Conservation (phyloP, 139 green algal genomes). For the Picochlorum sp. region DNA sequence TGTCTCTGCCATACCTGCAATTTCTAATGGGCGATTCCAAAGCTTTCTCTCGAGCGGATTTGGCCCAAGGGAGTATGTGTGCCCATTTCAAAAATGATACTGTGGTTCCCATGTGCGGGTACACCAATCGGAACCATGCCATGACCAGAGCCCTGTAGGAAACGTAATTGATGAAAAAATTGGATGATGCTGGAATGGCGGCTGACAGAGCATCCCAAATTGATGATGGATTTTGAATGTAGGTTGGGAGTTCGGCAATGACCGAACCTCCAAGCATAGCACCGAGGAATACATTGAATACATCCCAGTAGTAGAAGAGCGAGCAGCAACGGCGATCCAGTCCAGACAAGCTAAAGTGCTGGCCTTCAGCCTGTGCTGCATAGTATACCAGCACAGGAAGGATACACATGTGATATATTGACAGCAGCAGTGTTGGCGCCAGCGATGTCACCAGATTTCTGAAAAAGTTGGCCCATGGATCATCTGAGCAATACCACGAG, state of each 20-base stretch:
- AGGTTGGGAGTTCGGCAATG: conserved; percentile 32
- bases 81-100: conserved; percentile 14
- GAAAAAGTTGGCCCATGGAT: conserved; percentile 21
- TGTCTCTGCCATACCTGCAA: conserved; percentile 36
- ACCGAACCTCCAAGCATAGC: conserved; percentile 47
- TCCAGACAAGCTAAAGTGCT: conserved; percentile 18
- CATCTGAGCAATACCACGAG: conserved; percentile 52
- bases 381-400: conserved; percentile 62
- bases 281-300: conserved; percentile 57
- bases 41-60: conserved; percentile 31
- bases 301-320: conserved; percentile 49
- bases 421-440: conserved; percentile 63
- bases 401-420: conserved; percentile 71
- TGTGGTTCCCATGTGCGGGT: conserved; percentile 26
- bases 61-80: conserved; percentile 21
- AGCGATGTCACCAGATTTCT: conserved; percentile 57
- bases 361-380: conserved; percentile 38
- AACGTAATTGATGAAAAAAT: conserved; percentile 84
- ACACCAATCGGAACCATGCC: conserved; percentile 38
- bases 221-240: conserved; percentile 37
- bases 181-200: conserved; percentile 66
- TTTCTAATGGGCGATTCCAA: conserved; percentile 31
- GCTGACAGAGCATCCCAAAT: conserved; percentile 57
- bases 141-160: conserved; percentile 24
- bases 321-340: conserved; percentile 41